These are phyloP conservation scores for Pistacia vera DNA, from an alignment of 345 rosid genomes.

Conservation along the genomic window DNA sequence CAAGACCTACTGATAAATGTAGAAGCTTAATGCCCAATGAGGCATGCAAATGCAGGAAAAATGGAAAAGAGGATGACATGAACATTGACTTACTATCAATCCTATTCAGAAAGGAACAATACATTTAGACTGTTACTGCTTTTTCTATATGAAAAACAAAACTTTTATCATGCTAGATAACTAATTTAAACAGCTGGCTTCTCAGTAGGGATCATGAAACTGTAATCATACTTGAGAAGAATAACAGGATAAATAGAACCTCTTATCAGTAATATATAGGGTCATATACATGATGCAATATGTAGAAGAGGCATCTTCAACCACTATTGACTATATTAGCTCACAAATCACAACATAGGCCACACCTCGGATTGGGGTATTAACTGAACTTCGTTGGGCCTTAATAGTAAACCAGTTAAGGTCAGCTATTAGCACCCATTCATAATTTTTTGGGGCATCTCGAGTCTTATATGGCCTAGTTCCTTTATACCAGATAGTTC, in stretches of 20 bases:
- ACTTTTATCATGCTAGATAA: background rate
- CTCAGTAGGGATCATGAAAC: too few relatives aligned
- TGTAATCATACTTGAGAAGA: background rate
- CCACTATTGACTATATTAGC: conserved; percentile 3
- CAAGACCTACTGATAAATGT: background rate
- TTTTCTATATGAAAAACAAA: background rate
- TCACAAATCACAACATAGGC: background rate
- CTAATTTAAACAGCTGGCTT: background rate
- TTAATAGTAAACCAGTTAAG: background rate
- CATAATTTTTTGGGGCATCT: background rate
- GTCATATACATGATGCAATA: background rate
- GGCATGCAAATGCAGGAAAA: background rate
- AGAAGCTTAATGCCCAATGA: background rate
- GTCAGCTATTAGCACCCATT: background rate
- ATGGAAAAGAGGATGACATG: background rate
- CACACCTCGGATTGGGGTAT: background rate
- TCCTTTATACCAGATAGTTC: background rate
- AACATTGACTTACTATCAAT: background rate
- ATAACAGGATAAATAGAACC: background rate
- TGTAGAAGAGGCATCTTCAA: background rate
- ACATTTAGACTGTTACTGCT: background rate
- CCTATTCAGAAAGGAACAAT: background rate
- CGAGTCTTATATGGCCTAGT: background rate
- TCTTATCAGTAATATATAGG: background rate
- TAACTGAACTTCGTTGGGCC: background rate